Evolutionary conservation across 1,284 basidiomycete genomes (phyloP), one percentile per base, ranked within the genome.

Genomic region (Pascua guehoae): DNA sequence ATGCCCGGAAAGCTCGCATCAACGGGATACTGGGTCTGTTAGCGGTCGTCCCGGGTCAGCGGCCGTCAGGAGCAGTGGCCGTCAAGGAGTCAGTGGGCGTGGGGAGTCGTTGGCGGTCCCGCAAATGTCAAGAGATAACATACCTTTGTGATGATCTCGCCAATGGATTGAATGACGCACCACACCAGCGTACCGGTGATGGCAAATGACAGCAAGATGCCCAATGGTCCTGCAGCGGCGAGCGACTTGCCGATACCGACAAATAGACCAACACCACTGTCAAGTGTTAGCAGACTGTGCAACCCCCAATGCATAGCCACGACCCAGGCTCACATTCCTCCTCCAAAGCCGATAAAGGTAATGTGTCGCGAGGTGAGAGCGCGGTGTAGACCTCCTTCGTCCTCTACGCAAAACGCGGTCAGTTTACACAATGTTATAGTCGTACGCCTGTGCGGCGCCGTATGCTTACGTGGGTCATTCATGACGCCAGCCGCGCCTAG

Each of bases 131-230:
- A 32, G 32, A 47, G 15, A 32, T 14, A 32, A 14, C 52, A 16
- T 17, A 53, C 52, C 46, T 53, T 53, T n/a, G 52, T 53, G 32
- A 53, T 36, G 32, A 53, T 54, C 53, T 58, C 57, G 46, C 57
- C 57, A 36, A 54, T 54, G 12, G 57, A 58, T 49, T 58, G 57
- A 10, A 58, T 54, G 7, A 58, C 57, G 51, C 53, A 58, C 57
- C 57, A 58, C 18, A 58, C 57, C 17, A 54, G 37, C 1, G 38
- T 41, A 38, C 57, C 57, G 11, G 57, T 58, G 36, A 58, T 58
- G 18, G 57, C 53, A 18, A 51, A 58, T 11, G 57, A 47, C 11
- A 58, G 53, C 24, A 58, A 32, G 42, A 58, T 54, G 41, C 57
- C 57, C 5, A 42, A 12, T n/a, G 53, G 57, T 3, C 57, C 57